Base-by-base conservation (phyloP, 768 basidiomycete species). In the Tylopilus sp. region DNA sequence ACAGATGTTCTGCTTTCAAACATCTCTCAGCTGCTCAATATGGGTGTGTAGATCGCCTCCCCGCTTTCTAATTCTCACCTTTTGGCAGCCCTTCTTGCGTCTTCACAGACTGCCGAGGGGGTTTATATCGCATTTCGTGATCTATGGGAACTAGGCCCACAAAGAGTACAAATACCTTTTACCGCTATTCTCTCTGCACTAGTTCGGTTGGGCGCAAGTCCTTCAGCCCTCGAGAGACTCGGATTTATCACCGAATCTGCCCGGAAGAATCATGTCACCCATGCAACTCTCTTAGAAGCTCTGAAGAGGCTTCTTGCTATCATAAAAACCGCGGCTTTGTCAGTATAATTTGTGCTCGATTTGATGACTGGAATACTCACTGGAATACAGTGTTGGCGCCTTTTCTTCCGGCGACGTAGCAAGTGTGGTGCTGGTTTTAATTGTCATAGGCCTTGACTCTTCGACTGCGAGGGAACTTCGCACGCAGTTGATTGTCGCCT, bases 381-480 rank as follows among this genome's bases (percentile, higher is more conserved):
- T 26, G 30, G 50, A 9, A 21, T 34, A 45, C 31, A 72, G 72
- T 43, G 61, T 69, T 44, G 67, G 64, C 46, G 66, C 61, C 36
- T 58, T 70, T 44, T 62, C 80, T 16, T 55, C 60, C 8, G 62
- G 71, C 6, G 82, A 85, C 21, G 60, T 78, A 1, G 74, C 79
- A 13, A 75, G 81, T 52, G 62, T 84, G 21, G 57, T 85, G 9
- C 57, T 82, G 45, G 67, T 74, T 3, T 58, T 90, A 37, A 54
- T 84, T 5, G 68, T 85, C 3, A 63, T 89, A 25, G 83, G 74
- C 3, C 75, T 86, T 55, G 87, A 89, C 58, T 65, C 74, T 2
- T 67, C 74, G 13, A 77, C 77, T 29, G 67, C 76, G 2, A 61
- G 65, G 4, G 76, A 79, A 14, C 70, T 84, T 9, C 72, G 67